These are phyloP conservation scores for Aquilaria yunnanensis DNA, from an alignment of 345 rosid genomes.

Conservation along the genomic window DNA sequence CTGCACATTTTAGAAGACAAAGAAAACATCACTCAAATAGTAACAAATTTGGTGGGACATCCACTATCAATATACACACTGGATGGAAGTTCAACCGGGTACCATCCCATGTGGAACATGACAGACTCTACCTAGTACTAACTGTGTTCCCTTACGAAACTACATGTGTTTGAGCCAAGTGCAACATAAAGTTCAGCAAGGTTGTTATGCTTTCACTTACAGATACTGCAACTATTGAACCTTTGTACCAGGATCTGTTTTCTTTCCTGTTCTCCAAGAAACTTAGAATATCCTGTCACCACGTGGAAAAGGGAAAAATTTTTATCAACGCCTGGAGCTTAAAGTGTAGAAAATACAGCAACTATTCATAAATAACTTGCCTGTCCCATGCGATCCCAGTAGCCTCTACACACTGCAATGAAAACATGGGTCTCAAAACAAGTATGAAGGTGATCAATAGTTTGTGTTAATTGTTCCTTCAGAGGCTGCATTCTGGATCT, in stretches of 20 bases:
- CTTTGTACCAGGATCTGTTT: constrained; percentile 94
- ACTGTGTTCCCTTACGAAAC: neutral
- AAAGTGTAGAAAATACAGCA: neutral
- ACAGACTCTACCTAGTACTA: too few species aligned
- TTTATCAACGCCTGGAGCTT: neutral
- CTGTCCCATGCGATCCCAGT: constrained; percentile 98
- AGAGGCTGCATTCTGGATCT: constrained; percentile 73
- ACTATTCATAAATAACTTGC: constrained; percentile 26
- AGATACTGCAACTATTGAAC: constrained; percentile 74
- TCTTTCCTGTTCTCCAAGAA: constrained; percentile 96
- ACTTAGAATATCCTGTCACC: constrained; percentile 64
- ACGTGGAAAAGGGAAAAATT: neutral
- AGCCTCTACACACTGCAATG: constrained; percentile 76
- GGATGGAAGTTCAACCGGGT: too few species aligned
- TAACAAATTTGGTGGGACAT: too few species aligned
- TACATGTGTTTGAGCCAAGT: neutral
- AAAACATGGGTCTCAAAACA: constrained; percentile 74
- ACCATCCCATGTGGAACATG: too few species aligned
- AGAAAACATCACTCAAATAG: too few species aligned
- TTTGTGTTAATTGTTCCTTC: constrained; percentile 69
- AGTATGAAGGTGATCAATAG: constrained; percentile 74
- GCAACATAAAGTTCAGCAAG: neutral
- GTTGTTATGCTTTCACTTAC: constrained; percentile 37
- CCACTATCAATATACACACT: too few species aligned
- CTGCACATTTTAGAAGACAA: constrained; percentile 29